Base-by-base conservation (phyloP, 352 stramenopile species). In the Pythium utonaiense region DNA sequence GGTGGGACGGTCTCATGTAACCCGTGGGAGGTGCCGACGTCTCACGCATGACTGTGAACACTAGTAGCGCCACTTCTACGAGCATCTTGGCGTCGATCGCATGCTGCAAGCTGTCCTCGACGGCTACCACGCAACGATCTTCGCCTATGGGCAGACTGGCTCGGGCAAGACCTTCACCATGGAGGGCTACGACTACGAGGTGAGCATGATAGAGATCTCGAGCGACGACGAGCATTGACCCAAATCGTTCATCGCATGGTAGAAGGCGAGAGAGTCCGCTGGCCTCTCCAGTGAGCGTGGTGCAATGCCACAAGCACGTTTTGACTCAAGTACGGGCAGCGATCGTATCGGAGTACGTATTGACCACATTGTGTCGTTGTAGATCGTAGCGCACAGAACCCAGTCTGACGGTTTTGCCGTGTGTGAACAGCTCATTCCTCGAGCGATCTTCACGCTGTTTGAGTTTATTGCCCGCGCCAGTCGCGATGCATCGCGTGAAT, bases 151-250 rank as follows among this genome's bases (percentile, higher is more conserved):
- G 41, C 77, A 80, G 73, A 85, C 75, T 8, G 75, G 75, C 8
- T 85, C 75, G 0, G 75, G 75, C 21, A 85, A 85, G 52, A 85
- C 75, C n/a, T 85, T 77, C 54, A 82, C 72, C 8, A 85, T 85
- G 75, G 75, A 85, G 47, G 75, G 75, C 21, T 82, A 78, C 61
- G 71, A 85, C 45, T 85, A 85, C 57, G 75, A 85, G 62, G 75
- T 79, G 41, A 27, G 51, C 25, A 14, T 25, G n/a, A n/a, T n/a
- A n/a, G n/a, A n/a, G n/a, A n/a, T n/a, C n/a, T n/a, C n/a, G n/a
- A n/a, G n/a, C n/a, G n/a, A n/a, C n/a, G n/a, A n/a, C n/a, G n/a
- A n/a, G n/a, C n/a, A n/a, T n/a, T n/a, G n/a, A n/a, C n/a, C n/a
- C 28, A 33, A 33, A 33, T 9, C 28, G 9, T 33, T 33, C 28